Percentiles rank a stretch among this genome's conserved stretches.
Evolutionary conservation across 108 stramenopile species (phyloP).

Genomic region (Parmales sp.): DNA sequence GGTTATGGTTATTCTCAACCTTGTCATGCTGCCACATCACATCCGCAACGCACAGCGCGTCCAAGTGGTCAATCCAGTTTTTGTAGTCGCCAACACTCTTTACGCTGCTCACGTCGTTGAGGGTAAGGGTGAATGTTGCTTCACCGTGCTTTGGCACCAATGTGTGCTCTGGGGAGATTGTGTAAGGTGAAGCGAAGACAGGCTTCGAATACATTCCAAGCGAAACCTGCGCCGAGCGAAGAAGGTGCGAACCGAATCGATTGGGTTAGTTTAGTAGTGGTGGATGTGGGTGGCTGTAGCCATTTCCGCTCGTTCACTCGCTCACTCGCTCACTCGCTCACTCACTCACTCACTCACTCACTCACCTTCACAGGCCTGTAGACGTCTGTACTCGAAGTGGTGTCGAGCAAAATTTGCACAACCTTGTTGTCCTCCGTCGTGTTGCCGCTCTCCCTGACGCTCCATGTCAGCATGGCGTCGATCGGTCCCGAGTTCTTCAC

Average conservation of each 20-base stretch:
- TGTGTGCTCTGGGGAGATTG: neutral
- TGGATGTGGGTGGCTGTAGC: neutral
- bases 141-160: conserved; percentile 14
- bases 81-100: neutral
- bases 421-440: neutral
- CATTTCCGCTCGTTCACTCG: neutral
- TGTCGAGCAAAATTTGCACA: neutral
- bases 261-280: no score
- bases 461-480: neutral
- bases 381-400: no score
- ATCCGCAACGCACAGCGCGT: conserved; percentile 5
- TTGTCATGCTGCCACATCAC: neutral
- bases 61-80: neutral
- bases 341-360: no score
- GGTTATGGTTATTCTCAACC: neutral
- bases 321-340: no score
- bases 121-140: neutral
- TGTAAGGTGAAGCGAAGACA: conserved; percentile 13
- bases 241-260: no score
- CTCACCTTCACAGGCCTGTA: no score
- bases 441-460: neutral
- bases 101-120: neutral
- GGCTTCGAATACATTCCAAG: conserved; percentile 1
- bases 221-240: no score
- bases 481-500: conserved; percentile 7